Percentiles rank a stretch among this genome's conserved stretches.
Evolutionary conservation across 768 basidiomycete species (phyloP).

Genomic region (Lenzites betulinus): DNA sequence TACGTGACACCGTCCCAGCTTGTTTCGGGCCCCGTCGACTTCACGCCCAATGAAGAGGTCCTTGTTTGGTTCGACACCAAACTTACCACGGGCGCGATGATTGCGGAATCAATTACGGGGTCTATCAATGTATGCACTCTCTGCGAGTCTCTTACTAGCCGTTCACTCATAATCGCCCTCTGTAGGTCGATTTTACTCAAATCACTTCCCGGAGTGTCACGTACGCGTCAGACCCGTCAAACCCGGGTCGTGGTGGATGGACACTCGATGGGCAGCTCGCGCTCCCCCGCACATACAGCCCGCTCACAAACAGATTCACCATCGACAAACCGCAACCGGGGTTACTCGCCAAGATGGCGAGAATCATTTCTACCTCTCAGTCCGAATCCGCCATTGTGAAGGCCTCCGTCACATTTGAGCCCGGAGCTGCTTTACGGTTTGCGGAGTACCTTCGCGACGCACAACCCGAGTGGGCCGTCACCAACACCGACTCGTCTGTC

Average conservation of each 20-base stretch:
- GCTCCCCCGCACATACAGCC: background rate
- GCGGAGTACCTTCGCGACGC: background rate
- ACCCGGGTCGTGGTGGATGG: background rate
- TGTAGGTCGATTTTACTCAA: background rate
- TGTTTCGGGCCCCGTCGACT: background rate
- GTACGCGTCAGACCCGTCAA: background rate
- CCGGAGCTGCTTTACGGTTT: background rate
- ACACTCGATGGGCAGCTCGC: background rate
- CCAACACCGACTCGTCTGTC: background rate
- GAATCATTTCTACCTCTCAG: background rate
- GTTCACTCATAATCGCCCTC: background rate
- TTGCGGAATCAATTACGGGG: background rate
- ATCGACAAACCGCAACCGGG: background rate
- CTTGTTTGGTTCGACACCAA: background rate
- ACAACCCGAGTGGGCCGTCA: background rate
- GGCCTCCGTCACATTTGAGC: background rate
- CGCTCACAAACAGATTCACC: background rate
- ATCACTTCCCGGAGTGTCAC: background rate
- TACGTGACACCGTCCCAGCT: background rate
- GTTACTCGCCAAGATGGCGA: background rate
- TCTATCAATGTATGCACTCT: background rate
- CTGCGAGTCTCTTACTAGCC: background rate
- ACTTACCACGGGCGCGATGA: background rate
- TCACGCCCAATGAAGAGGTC: background rate
- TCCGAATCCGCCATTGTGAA: background rate